Base-by-base conservation (phyloP, 345 rosid genomes). In the Heritiera fomes region DNA sequence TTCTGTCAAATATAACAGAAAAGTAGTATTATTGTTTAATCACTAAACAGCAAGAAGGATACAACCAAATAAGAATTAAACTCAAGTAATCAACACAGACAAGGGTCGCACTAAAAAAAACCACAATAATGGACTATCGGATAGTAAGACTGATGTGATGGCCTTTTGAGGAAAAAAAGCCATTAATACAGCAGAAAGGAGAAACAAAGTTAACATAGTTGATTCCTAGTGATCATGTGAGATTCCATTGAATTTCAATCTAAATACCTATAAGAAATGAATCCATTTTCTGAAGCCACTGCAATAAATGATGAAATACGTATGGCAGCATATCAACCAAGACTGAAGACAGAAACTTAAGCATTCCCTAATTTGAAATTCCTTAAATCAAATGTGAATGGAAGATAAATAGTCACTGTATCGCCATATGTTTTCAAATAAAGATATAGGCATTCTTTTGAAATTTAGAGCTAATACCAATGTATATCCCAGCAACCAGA, bases 391-490 rank as follows among this genome's bases (percentile, higher is more conserved):
- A 64, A 78, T 40, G 52, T 61, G 17, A 70, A 78, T 49, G 52
- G 23, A 65, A 69, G 41, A 70, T n/a, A 52, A 64, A 78, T 50
- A 70, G 49, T 56, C 65, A 73, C 28, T 43, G 84, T 77, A 81
- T 60, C 70, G 76, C 73, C 80, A 71, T 71, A 84, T 68, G 76
- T 71, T 80, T 80, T 79, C 76, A 81, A 77, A 77, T 69, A 82
- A 86, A 85, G 30, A 72, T 79, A 75, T 78, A 75, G 66, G 52
- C 65, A 77, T 75, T 87, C 78, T 69, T 82, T 79, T 84, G 86
- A 90, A 93, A 91, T 88, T 86, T 75, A 88, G 97, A 91, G 98
- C 94, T 89, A 91, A 92, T 94, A 94, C 93, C 97, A 88, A 91
- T 86, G 88, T 80, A 96, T 87, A 90, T 90, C 85, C 97, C 89